Percentiles rank a stretch among this genome's conserved stretches.
These are phyloP conservation scores for Yamadazyma songkhlaensis DNA, from an alignment of 1,139 yeast genomes.

Conservation along the genomic window DNA sequence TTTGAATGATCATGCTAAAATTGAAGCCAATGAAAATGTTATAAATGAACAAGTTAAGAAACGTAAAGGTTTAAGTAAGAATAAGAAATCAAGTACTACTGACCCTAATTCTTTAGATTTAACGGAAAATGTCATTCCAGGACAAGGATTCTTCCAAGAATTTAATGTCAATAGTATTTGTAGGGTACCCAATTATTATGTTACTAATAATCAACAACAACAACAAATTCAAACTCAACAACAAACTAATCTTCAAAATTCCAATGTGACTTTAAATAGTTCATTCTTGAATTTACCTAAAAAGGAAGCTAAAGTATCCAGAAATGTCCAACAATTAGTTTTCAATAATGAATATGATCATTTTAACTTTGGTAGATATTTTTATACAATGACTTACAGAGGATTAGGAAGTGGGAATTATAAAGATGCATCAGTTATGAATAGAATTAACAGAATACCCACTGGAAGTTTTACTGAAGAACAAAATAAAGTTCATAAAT, in stretches of 20 bases:
- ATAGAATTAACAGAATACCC: constrained; percentile 32
- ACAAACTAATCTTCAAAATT: neutral
- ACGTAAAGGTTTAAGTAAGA: constrained; percentile 27
- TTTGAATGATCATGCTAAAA: constrained; percentile 27
- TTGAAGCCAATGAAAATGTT: constrained; percentile 15
- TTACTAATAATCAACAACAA: constrained; percentile 26
- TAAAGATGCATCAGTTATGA: constrained; percentile 44
- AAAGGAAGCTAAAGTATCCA: constrained; percentile 24
- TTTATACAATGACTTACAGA: constrained; percentile 38
- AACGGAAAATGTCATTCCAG: constrained; percentile 41
- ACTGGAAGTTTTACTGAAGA: constrained; percentile 7
- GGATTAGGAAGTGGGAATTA: constrained; percentile 50
- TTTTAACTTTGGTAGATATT: constrained; percentile 35
- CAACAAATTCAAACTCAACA: constrained; percentile 15
- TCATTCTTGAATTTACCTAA: constrained; percentile 11
- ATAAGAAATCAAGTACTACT: constrained; percentile 29
- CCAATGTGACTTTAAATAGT: constrained; percentile 3
- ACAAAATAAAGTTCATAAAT: constrained; percentile 11
- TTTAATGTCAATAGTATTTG: constrained; percentile 41
- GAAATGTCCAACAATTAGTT: constrained; percentile 35
- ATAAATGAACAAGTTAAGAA: constrained; percentile 6
- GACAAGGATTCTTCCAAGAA: constrained; percentile 46
- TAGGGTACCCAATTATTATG: constrained; percentile 44
- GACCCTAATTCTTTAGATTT: constrained; percentile 44
- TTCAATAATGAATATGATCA: constrained; percentile 36